Evolutionary conservation across 2,329 filamentous ascomycete genomes (phyloP), one percentile per base, ranked within the genome.

Genomic region (Paramyrothecium roridum): DNA sequence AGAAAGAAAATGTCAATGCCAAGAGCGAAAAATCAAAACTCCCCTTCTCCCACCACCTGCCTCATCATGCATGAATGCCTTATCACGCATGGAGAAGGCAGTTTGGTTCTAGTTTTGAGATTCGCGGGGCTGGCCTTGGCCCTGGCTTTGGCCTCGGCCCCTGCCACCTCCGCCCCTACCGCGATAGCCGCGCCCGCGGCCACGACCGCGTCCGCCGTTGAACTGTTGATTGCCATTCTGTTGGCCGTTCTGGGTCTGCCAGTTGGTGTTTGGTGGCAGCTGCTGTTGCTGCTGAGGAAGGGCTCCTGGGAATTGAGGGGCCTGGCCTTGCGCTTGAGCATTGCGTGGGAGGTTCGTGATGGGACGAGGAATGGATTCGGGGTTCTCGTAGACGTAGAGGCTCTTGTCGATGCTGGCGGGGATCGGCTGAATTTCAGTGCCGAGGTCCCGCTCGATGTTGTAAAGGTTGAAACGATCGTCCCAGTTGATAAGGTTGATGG

Each of bases 401-500:
- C 90, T 96, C 83, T 97, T 98, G 79, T 99, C 95, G 62, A 99
- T 99, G 63, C 86, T 89, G 52, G 86, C 83, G 19, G 95, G 95
- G 66, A 99, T 99, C n/a, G 95, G 88, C 69, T 95, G 90, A 58
- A 99, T 99, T 75, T 99, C 95, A 8, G 95, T 99, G 52, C 95
- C 95, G 45, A 99, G 81, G 68, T 99, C 95, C 65, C 96, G 90
- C 74, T 99, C 95, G 64, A 99, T 99, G 72, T 96, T 96, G 80
- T 99, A 99, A 20, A 99, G 83, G 73, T 98, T 99, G 82, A 96
- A 98, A 26, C 95, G 87, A 72, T 99, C 95, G 56, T 99, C 95
- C 95, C 95, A 99, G 74, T 96, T 98, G 81, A 99, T 99, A 71
- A 99, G 80, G 76, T 99, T 99, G 71, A 99, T 99, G 61, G 96